These are phyloP conservation scores for Penicillium malachiteum DNA, from an alignment of 495 filamentous ascomycete genomes.

Conservation along the genomic window DNA sequence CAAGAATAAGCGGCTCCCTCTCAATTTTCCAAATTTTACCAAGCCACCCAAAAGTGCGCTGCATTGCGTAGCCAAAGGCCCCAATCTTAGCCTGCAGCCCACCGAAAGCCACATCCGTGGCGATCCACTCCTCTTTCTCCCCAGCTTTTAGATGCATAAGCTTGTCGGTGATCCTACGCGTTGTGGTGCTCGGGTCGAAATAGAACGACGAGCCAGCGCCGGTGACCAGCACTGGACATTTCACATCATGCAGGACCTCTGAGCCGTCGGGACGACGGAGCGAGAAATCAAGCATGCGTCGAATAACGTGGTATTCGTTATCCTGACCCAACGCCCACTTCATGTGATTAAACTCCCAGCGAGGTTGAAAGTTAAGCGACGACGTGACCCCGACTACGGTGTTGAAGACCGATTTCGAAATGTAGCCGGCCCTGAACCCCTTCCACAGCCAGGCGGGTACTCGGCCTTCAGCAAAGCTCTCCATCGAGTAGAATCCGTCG, in stretches of 20 bases:
- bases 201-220: constrained; percentile 11
- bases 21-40: neutral
- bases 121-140: constrained; percentile 11
- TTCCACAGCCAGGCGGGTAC: constrained; percentile 31
- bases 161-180: neutral
- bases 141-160: neutral
- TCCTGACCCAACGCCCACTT: constrained; percentile 7
- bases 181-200: neutral
- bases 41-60: neutral
- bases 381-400: constrained; percentile 5
- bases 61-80: constrained; percentile 4
- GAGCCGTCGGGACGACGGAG: constrained; percentile 1
- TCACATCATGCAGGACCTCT: constrained; percentile 4
- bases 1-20: too few relatives aligned
- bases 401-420: constrained; percentile 19
- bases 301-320: constrained; percentile 3
- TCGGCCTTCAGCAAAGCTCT: constrained; percentile 23
- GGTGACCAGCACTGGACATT: constrained; percentile 13
- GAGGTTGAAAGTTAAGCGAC: constrained; percentile 24
- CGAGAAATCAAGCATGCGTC: constrained; percentile 5
- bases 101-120: constrained; percentile 5
- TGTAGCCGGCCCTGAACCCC: constrained; percentile 24
- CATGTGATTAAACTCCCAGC: constrained; percentile 34
- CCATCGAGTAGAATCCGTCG: constrained; percentile 44
- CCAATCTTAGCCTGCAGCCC: constrained; percentile 25